Evolutionary conservation across 2,329 filamentous ascomycete species (phyloP), one percentile per base, ranked within the genome.

Genomic region (Colletotrichum eremochloae): DNA sequence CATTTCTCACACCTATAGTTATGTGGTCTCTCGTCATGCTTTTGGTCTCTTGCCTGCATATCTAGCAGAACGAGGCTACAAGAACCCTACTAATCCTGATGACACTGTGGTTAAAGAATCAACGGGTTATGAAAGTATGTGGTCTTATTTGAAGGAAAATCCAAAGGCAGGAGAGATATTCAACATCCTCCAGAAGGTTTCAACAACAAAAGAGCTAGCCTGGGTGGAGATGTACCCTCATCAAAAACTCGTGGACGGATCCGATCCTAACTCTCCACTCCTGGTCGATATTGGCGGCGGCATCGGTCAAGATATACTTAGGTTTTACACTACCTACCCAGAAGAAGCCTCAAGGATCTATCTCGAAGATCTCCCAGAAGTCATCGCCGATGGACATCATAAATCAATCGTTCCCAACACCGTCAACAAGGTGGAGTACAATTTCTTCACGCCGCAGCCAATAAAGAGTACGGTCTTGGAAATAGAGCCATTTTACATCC

Each of bases 401-500:
- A 71, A 18, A 50, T 36, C 36, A 12, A 24, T 71, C 18, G 29
- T 67, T 6, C 68, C 68, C 12, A 40, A 50, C 6, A 6, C 20
- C 5, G 33, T 71, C 33, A 57, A 71, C 3, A 67, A 63, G 36
- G n/a, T 71, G n/a, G 77, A 77, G 20, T 82, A 84, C 74, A 77
- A 81, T 73, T 81, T 84, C 72, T 83, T 84, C 78, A 70, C 78
- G 33, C 81, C 81, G 1, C 83, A 84, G 71, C 75, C 79, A 1
- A 76, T 81, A 5, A 70, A 79, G 14, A 24, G 68, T 71, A 42
- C n/a, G 50, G 8, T 18, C 0, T 11, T n/a, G 1, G 2, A 0
- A 33, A 1, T 5, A 36, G 18, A 36, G 52, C 1, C 1, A 33
- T 44, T 4, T 7, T 31, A 11, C 18, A 29, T 1, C 33, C 15